phyloP scores from a whole-genome alignment of 1,139 yeast species.

The Hemisphaericaspora xylanilytica region DNA sequence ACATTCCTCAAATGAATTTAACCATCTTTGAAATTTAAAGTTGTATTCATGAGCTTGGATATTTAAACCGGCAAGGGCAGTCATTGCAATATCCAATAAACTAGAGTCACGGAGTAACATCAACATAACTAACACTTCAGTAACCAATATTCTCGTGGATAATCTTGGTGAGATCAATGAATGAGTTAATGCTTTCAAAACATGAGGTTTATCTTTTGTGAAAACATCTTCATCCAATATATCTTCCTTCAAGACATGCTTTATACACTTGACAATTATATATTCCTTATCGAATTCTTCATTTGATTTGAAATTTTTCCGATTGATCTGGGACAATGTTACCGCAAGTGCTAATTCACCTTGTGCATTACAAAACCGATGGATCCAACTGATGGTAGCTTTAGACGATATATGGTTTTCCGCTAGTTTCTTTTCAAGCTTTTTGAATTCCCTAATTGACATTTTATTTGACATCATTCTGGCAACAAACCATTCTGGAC shows the following conservation, averaged over 20 bases:
- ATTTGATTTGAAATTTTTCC: slow-evolving; percentile 44
- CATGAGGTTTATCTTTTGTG: slow-evolving; percentile 27
- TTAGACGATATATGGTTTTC: slow-evolving; percentile 21
- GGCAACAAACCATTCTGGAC: slow-evolving; percentile 46
- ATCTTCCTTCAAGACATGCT: slow-evolving; percentile 24
- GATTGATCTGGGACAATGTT: slow-evolving; percentile 37
- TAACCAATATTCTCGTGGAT: slow-evolving; percentile 41
- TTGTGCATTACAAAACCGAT: slow-evolving; percentile 35
- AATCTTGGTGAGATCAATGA: slow-evolving; percentile 43
- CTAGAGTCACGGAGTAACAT: slow-evolving; percentile 26
- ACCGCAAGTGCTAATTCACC: slow-evolving; percentile 48
- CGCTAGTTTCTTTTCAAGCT: slow-evolving; percentile 33
- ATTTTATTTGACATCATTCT: slow-evolving; percentile 37
- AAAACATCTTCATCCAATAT: slow-evolving; percentile 12
- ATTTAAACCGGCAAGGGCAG: slow-evolving; percentile 34
- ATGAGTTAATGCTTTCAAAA: slow-evolving; percentile 35
- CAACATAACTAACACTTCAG: slow-evolving; percentile 42
- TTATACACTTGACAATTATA: slow-evolving; percentile 38
- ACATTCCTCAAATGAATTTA: slow-evolving; percentile 35
- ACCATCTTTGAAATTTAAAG: slow-evolving; percentile 41
- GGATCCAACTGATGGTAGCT: slow-evolving; percentile 31
- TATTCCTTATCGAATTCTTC: slow-evolving; percentile 46
- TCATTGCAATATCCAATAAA: slow-evolving; percentile 29
- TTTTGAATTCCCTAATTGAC: slow-evolving; percentile 33
- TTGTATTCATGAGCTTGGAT: slow-evolving; percentile 36